Evolutionary conservation across 169 alveolate genomes (phyloP), one percentile per base, ranked within the genome.

Genomic region (Neospora caninum): DNA sequence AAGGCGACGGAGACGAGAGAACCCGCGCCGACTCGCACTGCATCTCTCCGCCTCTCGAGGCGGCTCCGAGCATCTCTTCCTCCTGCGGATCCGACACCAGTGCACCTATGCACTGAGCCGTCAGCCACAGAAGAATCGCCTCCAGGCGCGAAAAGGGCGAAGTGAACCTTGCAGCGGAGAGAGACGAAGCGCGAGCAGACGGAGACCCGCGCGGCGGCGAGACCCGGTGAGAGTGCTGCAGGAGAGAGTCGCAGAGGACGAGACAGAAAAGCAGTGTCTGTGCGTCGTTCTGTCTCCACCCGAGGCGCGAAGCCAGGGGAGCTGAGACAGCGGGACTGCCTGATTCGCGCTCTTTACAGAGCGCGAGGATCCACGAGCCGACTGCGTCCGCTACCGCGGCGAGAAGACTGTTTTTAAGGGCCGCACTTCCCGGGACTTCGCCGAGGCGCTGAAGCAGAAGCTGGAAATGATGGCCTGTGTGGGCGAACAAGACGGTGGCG

Each of bases 381-480:
- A 78, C 86, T 29, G 39, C 86, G 7, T 78, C 13, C 39, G 45
- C 86, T 20, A 78, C 20, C 45, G 39, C 45, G 10, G 49, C 1
- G n/a, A 78, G 31, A 16, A 78, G 45, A n/a, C 43, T 18, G 27
- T 38, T n/a, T n/a, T 22, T 78, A 43, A 78, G 0, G 86, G 43
- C 64, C 0, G 29, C 89, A 10, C 69, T 36, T 64, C 41, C 89
- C 20, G 67, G 67, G 34, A 31, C 89, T 7, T 41, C 89, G 25
- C 2, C 38, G 69, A 82, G 38, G n/a, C 89, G 58, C 89, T 29
- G 42, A 64, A 82, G 67, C 4, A 82, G 67, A 31, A 41, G 67
- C 89, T 82, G 89, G 54, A 82, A 42, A 27, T 82, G 89, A 41
- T 82, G 64, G 41, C 89, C 89, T 43, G 67, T 29, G 89, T 82